Percentiles rank a stretch among this genome's conserved stretches.
These are phyloP conservation scores for Drechslerella stenobrocha DNA, from an alignment of 2,329 filamentous ascomycete species.

Conservation along the genomic window DNA sequence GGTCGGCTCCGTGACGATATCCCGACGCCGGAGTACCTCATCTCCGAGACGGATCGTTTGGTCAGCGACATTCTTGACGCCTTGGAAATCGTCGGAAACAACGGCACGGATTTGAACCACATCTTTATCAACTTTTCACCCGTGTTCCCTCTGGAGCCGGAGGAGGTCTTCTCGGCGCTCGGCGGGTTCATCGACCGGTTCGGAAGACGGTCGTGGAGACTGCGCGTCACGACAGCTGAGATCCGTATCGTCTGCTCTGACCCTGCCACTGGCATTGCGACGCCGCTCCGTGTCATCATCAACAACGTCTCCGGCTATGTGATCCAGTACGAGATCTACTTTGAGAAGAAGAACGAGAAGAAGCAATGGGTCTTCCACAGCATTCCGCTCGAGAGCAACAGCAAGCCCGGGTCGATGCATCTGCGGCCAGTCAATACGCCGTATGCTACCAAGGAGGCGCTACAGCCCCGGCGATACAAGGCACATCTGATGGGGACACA, in stretches of 20 bases:
- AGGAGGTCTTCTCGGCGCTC: slow-evolving; percentile 88
- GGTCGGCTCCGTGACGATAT: slow-evolving; percentile 96
- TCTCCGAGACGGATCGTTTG: slow-evolving; percentile 91
- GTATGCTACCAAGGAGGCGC: slow-evolving; percentile 96
- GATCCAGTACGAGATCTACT: slow-evolving; percentile 95
- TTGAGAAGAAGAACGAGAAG: slow-evolving; percentile 96
- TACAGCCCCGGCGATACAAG: slow-evolving; percentile 99
- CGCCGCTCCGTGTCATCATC: slow-evolving; percentile 92
- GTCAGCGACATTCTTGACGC: slow-evolving; percentile 98
- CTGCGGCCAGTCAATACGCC: slow-evolving; percentile 85
- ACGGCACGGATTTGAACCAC: slow-evolving; percentile 98
- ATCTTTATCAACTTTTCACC: slow-evolving; percentile 99
- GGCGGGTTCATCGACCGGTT: slow-evolving; percentile 96
- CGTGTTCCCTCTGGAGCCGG: slow-evolving; percentile 86
- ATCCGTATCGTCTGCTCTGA: slow-evolving; percentile 99
- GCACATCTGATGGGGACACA: slow-evolving; percentile 98
- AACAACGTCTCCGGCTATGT: slow-evolving; percentile 98
- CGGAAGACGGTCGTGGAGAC: slow-evolving; percentile 88
- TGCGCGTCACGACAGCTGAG: slow-evolving; percentile 94
- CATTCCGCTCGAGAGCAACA: slow-evolving; percentile 66
- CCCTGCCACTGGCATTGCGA: slow-evolving; percentile 76
- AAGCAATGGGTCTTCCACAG: slow-evolving; percentile 98
- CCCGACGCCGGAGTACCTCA: slow-evolving; percentile 96
- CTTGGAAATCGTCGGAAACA: slow-evolving; percentile 97
- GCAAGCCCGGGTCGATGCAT: slow-evolving; percentile 94